Base-by-base conservation (phyloP, 1,284 basidiomycete genomes). In the Leccinum angustisporum region DNA sequence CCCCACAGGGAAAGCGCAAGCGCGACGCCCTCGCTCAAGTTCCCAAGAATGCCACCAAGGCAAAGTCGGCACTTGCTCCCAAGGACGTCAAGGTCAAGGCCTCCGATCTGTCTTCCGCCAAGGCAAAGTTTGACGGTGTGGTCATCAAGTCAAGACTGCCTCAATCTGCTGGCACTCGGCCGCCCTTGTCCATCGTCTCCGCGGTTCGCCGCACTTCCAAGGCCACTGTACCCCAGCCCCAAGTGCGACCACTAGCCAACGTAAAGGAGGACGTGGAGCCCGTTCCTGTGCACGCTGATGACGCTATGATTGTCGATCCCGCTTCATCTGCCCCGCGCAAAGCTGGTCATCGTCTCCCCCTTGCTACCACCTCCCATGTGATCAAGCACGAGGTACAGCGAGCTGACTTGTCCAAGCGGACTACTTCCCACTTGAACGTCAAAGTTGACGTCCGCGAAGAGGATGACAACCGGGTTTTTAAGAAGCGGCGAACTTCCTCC, bases 401-500 rank as follows among this genome's bases (percentile, higher is more conserved):
- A n/a, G 69, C 18, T 7, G 71, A 76, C n/a, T 8, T 75, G 2
- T 57, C 71, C 0, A 74, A 71, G 48, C 67, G 72, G 0, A 67
- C 72, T 1, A 18, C 70, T 0, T 73, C 74, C 6, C 63, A 73
- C 52, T 54, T 72, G 5, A 68, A 67, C 4, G 57, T 69, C 31
- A 75, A 74, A 51, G 43, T 63, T 1, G 73, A 74, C 10, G 63
- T 71, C 27, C 77, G 75, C 16, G 86, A 85, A 48, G 78, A 78
- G 7, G 81, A 83, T 55, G 80, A 79, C 14, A 75, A 76, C 51
- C 85, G 86, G 13, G 83, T 80, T 5, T 81, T 81, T 68, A 92
- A 92, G 79, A 89, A 89, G 70, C 81, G 85, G 65, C 79, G 88
- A 27, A 92, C 90, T 6, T 91, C 90, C 9, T 89, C 88, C 0